Evolutionary conservation across 768 basidiomycete genomes (phyloP), one percentile per base, ranked within the genome.

Genomic region (Tylopilus rubrobrunneus): DNA sequence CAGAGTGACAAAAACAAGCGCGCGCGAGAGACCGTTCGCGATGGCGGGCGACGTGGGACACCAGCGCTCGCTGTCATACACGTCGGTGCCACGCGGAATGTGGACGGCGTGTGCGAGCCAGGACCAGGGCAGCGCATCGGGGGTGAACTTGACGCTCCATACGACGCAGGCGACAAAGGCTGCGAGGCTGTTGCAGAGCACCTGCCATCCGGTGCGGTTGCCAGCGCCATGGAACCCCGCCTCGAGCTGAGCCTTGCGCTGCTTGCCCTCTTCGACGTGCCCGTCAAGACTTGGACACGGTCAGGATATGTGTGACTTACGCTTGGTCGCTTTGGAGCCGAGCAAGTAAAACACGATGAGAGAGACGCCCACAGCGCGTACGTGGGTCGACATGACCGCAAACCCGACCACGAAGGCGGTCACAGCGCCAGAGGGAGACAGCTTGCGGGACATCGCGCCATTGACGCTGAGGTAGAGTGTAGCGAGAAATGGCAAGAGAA

Each of bases 311-410:
- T 25, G 2, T 0, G 29, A 75, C 83, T 61, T 61, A 83, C 84
- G 78, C 70, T 92, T 94, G 3, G 95, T 97, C 0, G 93, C 93
- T 45, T 81, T 79, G 56, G 88, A 89, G 5, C 86, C 94, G 0
- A 83, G 62, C 29, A 94, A 72, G 68, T 97, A 95, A 67, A 95
- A 89, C 0, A 80, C 80, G 53, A 92, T 77, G 52, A 94, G 74
- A 1, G 83, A 73, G 11, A 80, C 68, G 15, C 86, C 88, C 62
- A 90, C 86, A 0, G 80, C 78, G 41, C 78, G 76, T 36, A 85
- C 74, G 9, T 79, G 84, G n/a, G 83, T 82, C 15, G 84, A 77
- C 69, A 98, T 76, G 66, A 85, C 83, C 6, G 79, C 61, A 65
- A 87, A 85, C 4, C 93, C 94, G 8, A 92, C 83, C 4, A 83